Percentiles rank a stretch among this genome's conserved stretches.
These are phyloP conservation scores for Saksenaea vasiformis DNA, from an alignment of 371 early-diverging fungal species.

Conservation along the genomic window DNA sequence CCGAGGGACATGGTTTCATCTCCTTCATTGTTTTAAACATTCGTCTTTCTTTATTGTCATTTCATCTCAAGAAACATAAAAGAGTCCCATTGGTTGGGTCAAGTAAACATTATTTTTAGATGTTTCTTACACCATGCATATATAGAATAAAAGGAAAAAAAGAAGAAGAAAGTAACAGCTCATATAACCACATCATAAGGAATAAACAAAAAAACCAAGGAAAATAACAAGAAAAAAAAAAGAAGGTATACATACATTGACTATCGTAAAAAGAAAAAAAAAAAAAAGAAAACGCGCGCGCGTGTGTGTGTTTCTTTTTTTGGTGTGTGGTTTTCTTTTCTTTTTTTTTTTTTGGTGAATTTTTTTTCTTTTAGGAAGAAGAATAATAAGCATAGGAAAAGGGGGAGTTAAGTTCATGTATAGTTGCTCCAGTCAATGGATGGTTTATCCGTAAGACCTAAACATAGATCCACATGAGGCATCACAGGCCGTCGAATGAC, in stretches of 20 bases:
- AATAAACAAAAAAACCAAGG: neutral
- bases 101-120: no score
- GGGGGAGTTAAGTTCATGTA: neutral
- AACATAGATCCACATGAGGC: constrained; percentile 29
- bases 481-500: constrained; percentile 22
- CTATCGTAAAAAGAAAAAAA: neutral
- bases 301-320: no score
- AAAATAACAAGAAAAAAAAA: neutral
- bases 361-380: neutral
- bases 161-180: neutral
- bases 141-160: neutral
- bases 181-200: neutral
- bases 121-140: no score
- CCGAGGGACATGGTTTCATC: no score
- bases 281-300: neutral
- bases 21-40: no score
- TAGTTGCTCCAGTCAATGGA: constrained; percentile 31
- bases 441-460: constrained; percentile 30
- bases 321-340: no score
- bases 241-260: neutral
- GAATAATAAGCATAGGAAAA: neutral
- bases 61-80: no score
- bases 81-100: no score
- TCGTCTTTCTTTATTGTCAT: no score
- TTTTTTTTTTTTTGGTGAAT: no score